phyloP scores from a whole-genome alignment of 208 protist species.

The Trypanosoma boissoni region DNA sequence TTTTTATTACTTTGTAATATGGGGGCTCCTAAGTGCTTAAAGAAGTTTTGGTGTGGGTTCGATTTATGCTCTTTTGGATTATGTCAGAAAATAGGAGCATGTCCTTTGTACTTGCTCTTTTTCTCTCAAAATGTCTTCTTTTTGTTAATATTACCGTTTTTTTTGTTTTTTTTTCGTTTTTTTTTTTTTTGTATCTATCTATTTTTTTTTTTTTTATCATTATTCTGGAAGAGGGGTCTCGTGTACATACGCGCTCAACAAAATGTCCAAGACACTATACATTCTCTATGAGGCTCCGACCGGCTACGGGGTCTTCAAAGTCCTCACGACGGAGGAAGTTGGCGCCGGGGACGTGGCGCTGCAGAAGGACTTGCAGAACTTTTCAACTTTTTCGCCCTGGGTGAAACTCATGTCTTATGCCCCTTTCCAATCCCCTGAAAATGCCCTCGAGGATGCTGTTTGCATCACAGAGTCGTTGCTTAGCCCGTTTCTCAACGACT shows the following conservation, averaged over 20 bases:
- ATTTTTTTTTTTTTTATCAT: conserved; percentile 7
- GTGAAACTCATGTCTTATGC: conserved; percentile 95
- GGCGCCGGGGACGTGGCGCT: conserved; percentile 80
- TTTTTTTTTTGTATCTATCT: background rate
- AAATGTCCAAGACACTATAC: conserved; percentile 87
- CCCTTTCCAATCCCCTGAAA: conserved; percentile 96
- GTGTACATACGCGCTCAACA: conserved; percentile 1
- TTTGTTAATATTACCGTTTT: background rate
- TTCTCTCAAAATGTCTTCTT: background rate
- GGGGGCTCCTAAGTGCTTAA: no score
- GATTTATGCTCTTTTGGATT: no score
- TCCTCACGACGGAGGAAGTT: conserved; percentile 94
- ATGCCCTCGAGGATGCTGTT: conserved; percentile 98
- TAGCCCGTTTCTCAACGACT: conserved; percentile 87
- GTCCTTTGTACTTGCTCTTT: background rate
- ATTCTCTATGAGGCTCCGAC: conserved; percentile 96
- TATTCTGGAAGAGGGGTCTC: no score
- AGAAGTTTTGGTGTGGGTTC: no score
- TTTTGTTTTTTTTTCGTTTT: background rate
- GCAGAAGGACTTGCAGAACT: conserved; percentile 93
- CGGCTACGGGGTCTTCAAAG: conserved; percentile 97
- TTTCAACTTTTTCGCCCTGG: conserved; percentile 93
- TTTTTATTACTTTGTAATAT: no score
- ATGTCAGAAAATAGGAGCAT: background rate
- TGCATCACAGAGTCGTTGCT: conserved; percentile 95